These are phyloP conservation scores for Tulasnella sp. DNA, from an alignment of 768 basidiomycete species.

Conservation along the genomic window DNA sequence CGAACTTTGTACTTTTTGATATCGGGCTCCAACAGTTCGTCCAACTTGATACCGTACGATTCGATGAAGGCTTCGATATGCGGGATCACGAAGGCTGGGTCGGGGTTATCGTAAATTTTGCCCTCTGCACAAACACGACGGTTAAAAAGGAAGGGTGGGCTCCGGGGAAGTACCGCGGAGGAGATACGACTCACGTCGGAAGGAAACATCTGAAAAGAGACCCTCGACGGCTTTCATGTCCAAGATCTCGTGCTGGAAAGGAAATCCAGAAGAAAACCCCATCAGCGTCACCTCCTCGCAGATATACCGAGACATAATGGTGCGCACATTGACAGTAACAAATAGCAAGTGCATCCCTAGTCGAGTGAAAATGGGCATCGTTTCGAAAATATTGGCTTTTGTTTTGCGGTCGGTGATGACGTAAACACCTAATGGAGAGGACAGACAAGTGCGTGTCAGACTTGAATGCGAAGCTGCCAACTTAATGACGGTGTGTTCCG, in stretches of 20 bases:
- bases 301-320: not conserved
- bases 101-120: slow-evolving; percentile 24
- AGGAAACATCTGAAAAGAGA: slow-evolving; percentile 51
- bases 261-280: not conserved
- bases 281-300: slow-evolving; percentile 32
- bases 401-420: slow-evolving; percentile 37
- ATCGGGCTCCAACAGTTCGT: slow-evolving; percentile 63
- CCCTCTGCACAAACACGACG: slow-evolving; percentile 19
- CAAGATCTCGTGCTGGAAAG: slow-evolving; percentile 37
- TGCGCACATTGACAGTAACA: slow-evolving; percentile 41
- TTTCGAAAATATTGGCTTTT: slow-evolving; percentile 58
- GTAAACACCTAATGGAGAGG: slow-evolving; percentile 31
- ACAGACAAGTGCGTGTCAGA: not conserved
- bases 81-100: slow-evolving; percentile 27
- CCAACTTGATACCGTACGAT: slow-evolving; percentile 51
- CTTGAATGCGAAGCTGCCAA: too few relatives aligned
- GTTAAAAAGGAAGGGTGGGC: too few relatives aligned
- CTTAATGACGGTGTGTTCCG: not conserved
- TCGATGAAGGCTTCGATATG: slow-evolving; percentile 42
- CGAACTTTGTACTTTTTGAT: slow-evolving; percentile 48
- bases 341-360: slow-evolving; percentile 77
- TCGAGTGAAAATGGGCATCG: slow-evolving; percentile 67
- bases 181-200: slow-evolving; percentile 40
- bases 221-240: slow-evolving; percentile 48
- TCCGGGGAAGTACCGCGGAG: not conserved